Evolutionary conservation across 345 rosid species (phyloP).

Genomic region (Sonneratia alba): DNA sequence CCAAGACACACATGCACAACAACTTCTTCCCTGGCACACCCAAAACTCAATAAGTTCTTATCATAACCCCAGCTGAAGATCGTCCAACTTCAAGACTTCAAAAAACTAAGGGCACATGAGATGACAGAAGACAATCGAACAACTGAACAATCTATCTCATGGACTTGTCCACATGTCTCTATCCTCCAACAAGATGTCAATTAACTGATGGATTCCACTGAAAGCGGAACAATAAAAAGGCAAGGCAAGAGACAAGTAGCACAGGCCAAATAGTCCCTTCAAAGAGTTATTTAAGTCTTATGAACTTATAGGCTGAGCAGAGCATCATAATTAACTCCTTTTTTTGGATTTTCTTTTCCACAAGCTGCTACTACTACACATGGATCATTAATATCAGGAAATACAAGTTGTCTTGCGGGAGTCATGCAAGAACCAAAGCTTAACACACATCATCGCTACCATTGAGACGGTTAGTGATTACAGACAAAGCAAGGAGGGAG

Average conservation of each 20-base stretch:
- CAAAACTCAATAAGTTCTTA: too few relatives aligned
- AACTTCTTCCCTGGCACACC: too few relatives aligned
- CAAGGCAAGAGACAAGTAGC: background rate
- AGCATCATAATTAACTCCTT: constrained; percentile 22
- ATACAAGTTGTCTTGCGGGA: constrained; percentile 30
- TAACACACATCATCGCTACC: constrained; percentile 57
- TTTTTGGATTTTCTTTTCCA: constrained; percentile 31
- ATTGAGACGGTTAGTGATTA: constrained; percentile 68
- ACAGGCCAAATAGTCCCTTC: background rate
- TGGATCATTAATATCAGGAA: constrained; percentile 38
- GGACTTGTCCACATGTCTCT: too few relatives aligned
- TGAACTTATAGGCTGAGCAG: background rate
- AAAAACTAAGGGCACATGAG: too few relatives aligned
- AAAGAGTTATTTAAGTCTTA: background rate
- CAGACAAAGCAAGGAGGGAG: constrained; percentile 26
- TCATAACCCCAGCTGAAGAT: too few relatives aligned
- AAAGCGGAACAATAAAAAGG: too few relatives aligned
- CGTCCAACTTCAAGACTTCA: too few relatives aligned
- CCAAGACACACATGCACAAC: too few relatives aligned
- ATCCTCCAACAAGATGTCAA: too few relatives aligned
- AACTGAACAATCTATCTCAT: too few relatives aligned
- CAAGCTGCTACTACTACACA: constrained; percentile 45
- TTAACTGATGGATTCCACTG: too few relatives aligned
- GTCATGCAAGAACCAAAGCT: constrained; percentile 37
- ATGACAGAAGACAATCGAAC: too few relatives aligned